Percentiles rank a stretch among this genome's conserved stretches.
These are phyloP conservation scores for Colletotrichum sp. DNA, from an alignment of 2,329 filamentous ascomycete species.

Conservation along the genomic window DNA sequence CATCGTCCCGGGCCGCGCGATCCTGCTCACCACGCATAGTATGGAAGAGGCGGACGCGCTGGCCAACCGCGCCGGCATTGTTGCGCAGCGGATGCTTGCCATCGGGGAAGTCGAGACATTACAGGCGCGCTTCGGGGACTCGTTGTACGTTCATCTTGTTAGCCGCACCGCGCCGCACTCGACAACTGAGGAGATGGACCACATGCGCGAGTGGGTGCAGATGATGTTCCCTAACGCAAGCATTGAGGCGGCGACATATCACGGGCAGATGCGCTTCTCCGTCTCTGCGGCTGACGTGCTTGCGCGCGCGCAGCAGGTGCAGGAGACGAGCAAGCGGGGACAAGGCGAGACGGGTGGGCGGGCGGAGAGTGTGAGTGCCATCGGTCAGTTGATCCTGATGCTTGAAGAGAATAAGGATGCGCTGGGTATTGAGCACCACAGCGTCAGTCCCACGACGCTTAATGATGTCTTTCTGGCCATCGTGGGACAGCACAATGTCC, in stretches of 20 bases:
- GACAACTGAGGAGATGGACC: conserved; percentile 68
- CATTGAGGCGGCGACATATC: conserved; percentile 63
- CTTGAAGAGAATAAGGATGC: conserved; percentile 73
- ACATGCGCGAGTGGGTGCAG: conserved; percentile 69
- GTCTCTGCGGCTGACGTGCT: conserved; percentile 22
- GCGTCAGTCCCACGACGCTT: conserved; percentile 84
- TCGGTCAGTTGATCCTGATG: conserved; percentile 72
- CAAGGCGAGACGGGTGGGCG: rapidly evolving
- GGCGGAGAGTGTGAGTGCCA: no score
- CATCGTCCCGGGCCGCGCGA: conserved; percentile 75
- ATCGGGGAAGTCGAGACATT: conserved; percentile 77
- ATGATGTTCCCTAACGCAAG: conserved; percentile 65
- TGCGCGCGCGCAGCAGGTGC: background rate
- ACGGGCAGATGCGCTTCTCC: conserved; percentile 31
- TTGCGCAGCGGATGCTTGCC: conserved; percentile 85
- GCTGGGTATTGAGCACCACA: conserved; percentile 83
- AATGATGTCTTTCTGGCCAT: conserved; percentile 92
- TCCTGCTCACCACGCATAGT: conserved; percentile 90
- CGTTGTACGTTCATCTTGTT: conserved; percentile 82
- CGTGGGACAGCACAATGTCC: conserved; percentile 78
- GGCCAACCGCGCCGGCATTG: conserved; percentile 82
- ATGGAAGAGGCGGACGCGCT: conserved; percentile 96
- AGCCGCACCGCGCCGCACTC: conserved; percentile 77
- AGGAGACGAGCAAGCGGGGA: background rate
- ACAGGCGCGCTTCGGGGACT: conserved; percentile 76